phyloP scores from a whole-genome alignment of 2,329 filamentous ascomycete genomes.

The Orbilia javanica region DNA sequence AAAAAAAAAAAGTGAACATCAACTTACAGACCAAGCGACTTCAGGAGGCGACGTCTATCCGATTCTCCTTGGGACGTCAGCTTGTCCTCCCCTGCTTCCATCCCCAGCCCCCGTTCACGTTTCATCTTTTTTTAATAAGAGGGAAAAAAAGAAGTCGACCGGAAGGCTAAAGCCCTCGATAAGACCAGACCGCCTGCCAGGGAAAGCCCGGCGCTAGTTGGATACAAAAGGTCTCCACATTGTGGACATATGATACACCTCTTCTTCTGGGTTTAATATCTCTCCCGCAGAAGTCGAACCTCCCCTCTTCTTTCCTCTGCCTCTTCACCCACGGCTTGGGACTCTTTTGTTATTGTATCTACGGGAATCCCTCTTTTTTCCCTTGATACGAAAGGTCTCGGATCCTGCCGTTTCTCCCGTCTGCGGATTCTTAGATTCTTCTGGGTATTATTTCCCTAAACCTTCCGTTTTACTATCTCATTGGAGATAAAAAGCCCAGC shows the following conservation, averaged over 20 bases:
- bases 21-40: neutral
- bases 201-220: slow-evolving; percentile 4
- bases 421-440: neutral
- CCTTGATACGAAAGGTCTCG: slow-evolving; percentile 15
- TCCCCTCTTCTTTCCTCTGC: neutral
- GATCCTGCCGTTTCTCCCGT: slow-evolving; percentile 5
- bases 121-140: slow-evolving; percentile 33
- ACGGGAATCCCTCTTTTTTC: neutral
- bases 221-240: neutral
- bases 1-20: neutral
- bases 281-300: slow-evolving; percentile 1
- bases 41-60: slow-evolving; percentile 26
- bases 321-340: neutral
- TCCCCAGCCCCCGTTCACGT: slow-evolving; percentile 33
- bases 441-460: neutral
- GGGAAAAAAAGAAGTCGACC: neutral
- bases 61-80: no score
- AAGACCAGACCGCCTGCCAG: no score
- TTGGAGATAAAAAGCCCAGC: slow-evolving; percentile 4
- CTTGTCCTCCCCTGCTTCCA: slow-evolving; percentile 34
- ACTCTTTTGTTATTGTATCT: slow-evolving; percentile 11
- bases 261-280: slow-evolving; percentile 15
- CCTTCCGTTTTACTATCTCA: neutral
- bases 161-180: no score
- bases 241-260: slow-evolving; percentile 32